These are phyloP conservation scores for Alnus glutinosa DNA, from an alignment of 306 rosid species.

Conservation along the genomic window DNA sequence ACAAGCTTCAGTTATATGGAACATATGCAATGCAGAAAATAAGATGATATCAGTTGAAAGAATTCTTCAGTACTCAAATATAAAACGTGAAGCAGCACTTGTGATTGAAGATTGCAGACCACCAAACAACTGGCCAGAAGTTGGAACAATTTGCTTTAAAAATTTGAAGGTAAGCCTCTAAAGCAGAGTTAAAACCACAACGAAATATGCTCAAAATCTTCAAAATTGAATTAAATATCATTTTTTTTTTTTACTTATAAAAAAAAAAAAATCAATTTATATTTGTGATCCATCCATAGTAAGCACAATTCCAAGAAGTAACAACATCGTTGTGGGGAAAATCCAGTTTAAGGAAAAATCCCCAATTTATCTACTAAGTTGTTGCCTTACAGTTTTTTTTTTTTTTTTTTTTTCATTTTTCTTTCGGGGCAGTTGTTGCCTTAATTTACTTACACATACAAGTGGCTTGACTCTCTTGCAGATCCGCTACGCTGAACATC, in stretches of 20 bases:
- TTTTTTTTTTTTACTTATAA: too few relatives aligned
- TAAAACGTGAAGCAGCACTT: constrained; percentile 83
- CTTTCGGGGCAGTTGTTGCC: not conserved
- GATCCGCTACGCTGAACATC: constrained; percentile 95
- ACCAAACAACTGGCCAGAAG: constrained; percentile 84
- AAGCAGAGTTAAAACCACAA: constrained; percentile 10
- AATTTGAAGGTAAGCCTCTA: constrained; percentile 60
- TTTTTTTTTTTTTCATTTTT: too few relatives aligned
- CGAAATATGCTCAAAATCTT: not conserved
- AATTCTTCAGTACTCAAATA: constrained; percentile 73
- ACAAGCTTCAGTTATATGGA: constrained; percentile 94
- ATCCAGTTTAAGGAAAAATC: not conserved
- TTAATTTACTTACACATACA: constrained; percentile 10
- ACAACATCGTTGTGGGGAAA: not conserved
- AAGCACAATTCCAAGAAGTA: not conserved
- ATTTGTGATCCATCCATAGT: not conserved
- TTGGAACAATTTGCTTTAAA: constrained; percentile 73
- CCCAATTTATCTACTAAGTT: not conserved
- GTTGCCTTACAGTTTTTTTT: not conserved
- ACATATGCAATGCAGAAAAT: constrained; percentile 91
- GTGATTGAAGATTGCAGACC: constrained; percentile 67
- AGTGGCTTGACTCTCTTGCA: constrained; percentile 28
- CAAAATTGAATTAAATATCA: not conserved
- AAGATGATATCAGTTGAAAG: constrained; percentile 98
- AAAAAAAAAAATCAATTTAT: not conserved